phyloP scores from a whole-genome alignment of 768 basidiomycete genomes.

The Paxillus involutus region DNA sequence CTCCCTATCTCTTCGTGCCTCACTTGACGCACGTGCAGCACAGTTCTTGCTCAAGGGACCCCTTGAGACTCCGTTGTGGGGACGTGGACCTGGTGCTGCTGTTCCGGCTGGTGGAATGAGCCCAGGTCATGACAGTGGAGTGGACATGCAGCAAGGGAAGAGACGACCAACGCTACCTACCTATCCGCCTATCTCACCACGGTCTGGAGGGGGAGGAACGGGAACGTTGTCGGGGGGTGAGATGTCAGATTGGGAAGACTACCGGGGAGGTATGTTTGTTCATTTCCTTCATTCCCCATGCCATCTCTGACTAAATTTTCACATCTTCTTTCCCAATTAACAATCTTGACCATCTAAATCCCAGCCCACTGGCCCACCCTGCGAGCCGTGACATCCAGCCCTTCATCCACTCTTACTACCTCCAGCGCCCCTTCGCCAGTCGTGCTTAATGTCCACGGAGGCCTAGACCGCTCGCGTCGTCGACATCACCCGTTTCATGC shows the following conservation, averaged over 20 bases:
- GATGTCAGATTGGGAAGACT: background rate
- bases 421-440: conserved; percentile 1
- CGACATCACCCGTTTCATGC: conserved; percentile 55
- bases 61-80: background rate
- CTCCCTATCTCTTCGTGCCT: conserved; percentile 53
- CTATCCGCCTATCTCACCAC: background rate
- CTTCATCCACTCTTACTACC: background rate
- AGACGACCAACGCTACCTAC: background rate
- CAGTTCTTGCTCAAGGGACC: conserved; percentile 57
- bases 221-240: background rate
- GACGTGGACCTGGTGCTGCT: background rate
- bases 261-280: background rate
- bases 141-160: conserved; percentile 16
- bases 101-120: conserved; percentile 18
- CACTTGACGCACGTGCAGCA: conserved; percentile 50
- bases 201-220: background rate
- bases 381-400: background rate
- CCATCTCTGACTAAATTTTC: too few species aligned
- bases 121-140: conserved; percentile 21
- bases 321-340: too few species aligned
- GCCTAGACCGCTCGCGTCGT: conserved; percentile 29
- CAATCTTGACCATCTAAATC: background rate
- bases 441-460: conserved; percentile 28
- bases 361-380: background rate
- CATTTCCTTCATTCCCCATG: too few species aligned